phyloP scores from a whole-genome alignment of 352 stramenopile species.

The Phytophthora sansomeana region DNA sequence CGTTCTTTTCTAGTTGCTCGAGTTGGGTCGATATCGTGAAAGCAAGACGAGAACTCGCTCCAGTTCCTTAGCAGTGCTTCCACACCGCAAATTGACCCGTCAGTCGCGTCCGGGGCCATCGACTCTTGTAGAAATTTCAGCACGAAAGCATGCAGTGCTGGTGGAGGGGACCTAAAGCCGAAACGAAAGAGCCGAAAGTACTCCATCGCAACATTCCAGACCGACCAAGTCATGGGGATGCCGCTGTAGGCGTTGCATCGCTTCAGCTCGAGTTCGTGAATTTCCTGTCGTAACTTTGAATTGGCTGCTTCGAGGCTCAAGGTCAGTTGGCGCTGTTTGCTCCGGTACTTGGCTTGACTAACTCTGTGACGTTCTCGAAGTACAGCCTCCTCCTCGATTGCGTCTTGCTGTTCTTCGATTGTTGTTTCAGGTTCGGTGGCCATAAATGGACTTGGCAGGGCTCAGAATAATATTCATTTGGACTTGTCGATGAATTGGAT shows the following conservation, averaged over 20 bases:
- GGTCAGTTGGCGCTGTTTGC: background rate
- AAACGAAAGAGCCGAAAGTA: constrained; percentile 13
- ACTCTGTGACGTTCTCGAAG: constrained; percentile 5
- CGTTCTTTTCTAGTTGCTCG: background rate
- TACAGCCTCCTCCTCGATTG: too few species aligned
- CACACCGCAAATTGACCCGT: background rate
- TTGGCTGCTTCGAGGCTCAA: background rate
- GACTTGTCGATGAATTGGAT: background rate
- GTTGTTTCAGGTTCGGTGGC: background rate
- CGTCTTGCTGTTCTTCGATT: background rate
- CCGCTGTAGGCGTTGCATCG: background rate
- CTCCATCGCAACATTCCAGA: constrained; percentile 3
- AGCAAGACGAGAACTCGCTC: background rate
- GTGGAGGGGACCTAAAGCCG: background rate
- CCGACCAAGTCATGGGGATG: background rate
- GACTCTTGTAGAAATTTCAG: constrained; percentile 1
- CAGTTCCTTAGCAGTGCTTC: constrained; percentile 3
- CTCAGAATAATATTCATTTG: background rate
- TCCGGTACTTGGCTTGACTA: constrained; percentile 4
- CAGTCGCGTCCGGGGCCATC: constrained; percentile 6
- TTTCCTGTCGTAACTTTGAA: background rate
- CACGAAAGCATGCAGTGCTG: background rate
- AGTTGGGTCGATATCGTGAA: constrained; percentile 11
- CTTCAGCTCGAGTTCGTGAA: background rate
- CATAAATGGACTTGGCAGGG: background rate